Conservation (phyloP, 2,329 filamentous ascomycete species). For the Keithomyces neogunnii region DNA sequence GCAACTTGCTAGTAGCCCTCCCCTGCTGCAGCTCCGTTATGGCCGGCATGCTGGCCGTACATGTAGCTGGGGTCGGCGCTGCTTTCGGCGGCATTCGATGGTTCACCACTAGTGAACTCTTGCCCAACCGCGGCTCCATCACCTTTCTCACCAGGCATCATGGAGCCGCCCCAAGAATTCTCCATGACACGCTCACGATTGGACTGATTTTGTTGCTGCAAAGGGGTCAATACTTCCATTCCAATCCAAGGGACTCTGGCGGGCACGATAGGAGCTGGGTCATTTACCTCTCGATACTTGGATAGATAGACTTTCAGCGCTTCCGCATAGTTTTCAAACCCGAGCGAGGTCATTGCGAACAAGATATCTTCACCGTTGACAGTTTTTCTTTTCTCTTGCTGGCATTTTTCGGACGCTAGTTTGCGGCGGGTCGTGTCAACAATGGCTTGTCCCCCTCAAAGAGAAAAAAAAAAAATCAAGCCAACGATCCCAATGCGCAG, state of each 20-base stretch:
- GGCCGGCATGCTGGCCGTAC: constrained; percentile 44
- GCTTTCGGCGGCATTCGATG: constrained; percentile 29
- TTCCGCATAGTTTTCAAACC: constrained; percentile 98
- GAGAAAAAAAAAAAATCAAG: too few species aligned
- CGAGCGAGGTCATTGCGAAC: constrained; percentile 97
- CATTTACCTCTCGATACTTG: constrained; percentile 90
- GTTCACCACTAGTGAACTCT: constrained; percentile 37
- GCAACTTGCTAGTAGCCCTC: constrained; percentile 38
- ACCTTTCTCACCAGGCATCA: constrained; percentile 24
- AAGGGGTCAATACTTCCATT: constrained; percentile 6
- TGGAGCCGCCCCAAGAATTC: constrained; percentile 21
- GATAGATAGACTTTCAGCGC: constrained; percentile 96
- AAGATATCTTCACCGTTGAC: constrained; percentile 98
- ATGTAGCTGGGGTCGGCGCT: constrained; percentile 37
- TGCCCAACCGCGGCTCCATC: constrained; percentile 19
- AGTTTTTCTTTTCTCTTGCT: constrained; percentile 98
- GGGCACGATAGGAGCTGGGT: not conserved
- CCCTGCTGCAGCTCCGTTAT: constrained; percentile 47
- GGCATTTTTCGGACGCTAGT: constrained; percentile 93
- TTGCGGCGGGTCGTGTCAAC: not conserved
- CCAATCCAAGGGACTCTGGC: not conserved
- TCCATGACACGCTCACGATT: constrained; percentile 31
- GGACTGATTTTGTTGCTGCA: constrained; percentile 32
- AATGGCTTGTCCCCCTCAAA: not conserved
- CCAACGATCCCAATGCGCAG: too few species aligned